Conservation (phyloP, 2,329 filamentous ascomycete species). For the Xylaria sp. region DNA sequence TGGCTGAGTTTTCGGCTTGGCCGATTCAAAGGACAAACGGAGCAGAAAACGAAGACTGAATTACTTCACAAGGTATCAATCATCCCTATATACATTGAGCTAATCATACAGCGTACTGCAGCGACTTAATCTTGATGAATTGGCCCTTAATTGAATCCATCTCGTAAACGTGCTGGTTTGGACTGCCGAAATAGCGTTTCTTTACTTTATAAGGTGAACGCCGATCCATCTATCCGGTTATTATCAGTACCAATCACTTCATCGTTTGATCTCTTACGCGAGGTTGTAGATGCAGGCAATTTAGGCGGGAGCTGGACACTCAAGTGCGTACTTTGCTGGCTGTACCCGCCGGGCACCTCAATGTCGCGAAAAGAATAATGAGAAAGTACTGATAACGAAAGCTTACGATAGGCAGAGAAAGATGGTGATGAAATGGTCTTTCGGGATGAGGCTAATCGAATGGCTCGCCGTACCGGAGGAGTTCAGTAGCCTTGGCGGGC, state of each 20-base stretch:
- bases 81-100: constrained; percentile 23
- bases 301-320: constrained; percentile 30
- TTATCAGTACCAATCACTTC: constrained; percentile 31
- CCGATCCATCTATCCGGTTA: constrained; percentile 32
- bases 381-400: neutral
- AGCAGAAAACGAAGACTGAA: neutral
- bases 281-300: constrained; percentile 24
- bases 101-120: neutral
- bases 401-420: neutral
- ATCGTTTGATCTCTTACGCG: neutral
- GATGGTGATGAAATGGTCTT: neutral
- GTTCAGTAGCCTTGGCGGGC: neutral
- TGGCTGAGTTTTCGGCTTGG: neutral
- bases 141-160: constrained; percentile 2
- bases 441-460: neutral
- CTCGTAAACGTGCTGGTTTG: neutral
- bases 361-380: neutral
- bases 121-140: neutral
- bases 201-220: neutral
- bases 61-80: neutral
- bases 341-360: neutral
- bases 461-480: neutral
- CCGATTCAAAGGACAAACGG: neutral
- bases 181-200: constrained; percentile 30
- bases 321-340: neutral